A percentile compares a stretch with the other conserved stretches of the same genome.
Evolutionary conservation across 1,284 basidiomycete genomes (phyloP).

Genomic region (Afroboletus lepidellus): DNA sequence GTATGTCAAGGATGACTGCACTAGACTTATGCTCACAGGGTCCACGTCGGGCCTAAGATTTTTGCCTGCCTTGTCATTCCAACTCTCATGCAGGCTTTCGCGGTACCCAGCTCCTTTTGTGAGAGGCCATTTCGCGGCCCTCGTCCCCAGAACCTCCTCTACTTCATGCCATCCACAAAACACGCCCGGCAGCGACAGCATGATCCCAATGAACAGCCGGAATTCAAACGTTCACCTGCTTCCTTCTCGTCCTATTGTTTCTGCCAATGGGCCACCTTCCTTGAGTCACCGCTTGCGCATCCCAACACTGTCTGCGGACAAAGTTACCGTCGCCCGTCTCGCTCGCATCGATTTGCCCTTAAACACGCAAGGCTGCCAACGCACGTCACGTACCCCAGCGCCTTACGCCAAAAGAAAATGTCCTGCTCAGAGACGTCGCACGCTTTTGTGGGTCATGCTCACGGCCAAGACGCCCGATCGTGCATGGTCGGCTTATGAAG

Average conservation of each 20-base stretch:
- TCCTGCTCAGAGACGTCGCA: constrained; percentile 21
- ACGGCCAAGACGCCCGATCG: constrained; percentile 42
- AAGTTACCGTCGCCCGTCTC: constrained; percentile 5
- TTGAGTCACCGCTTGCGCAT: not conserved
- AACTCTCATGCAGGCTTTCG: constrained; percentile 16
- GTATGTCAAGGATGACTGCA: no score
- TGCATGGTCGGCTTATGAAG: constrained; percentile 62
- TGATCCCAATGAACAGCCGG: not conserved
- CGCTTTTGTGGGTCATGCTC: constrained; percentile 32
- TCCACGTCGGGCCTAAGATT: constrained; percentile 64
- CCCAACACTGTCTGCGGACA: not conserved
- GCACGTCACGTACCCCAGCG: not conserved
- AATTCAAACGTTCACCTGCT: not conserved
- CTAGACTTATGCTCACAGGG: no score
- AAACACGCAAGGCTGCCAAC: constrained; percentile 7
- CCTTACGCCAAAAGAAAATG: constrained; percentile 14
- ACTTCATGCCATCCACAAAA: constrained; percentile 2
- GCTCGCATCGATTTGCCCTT: constrained; percentile 5
- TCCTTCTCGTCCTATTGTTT: not conserved
- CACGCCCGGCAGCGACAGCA: not conserved
- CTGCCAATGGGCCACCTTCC: not conserved
- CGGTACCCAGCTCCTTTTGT: constrained; percentile 8
- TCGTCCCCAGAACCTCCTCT: constrained; percentile 2
- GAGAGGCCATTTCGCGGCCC: constrained; percentile 3
- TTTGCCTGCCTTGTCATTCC: constrained; percentile 26